Evolutionary conservation across 75 land plant genomes (phyloP).

Genomic region (Ceratopteris richardii): DNA sequence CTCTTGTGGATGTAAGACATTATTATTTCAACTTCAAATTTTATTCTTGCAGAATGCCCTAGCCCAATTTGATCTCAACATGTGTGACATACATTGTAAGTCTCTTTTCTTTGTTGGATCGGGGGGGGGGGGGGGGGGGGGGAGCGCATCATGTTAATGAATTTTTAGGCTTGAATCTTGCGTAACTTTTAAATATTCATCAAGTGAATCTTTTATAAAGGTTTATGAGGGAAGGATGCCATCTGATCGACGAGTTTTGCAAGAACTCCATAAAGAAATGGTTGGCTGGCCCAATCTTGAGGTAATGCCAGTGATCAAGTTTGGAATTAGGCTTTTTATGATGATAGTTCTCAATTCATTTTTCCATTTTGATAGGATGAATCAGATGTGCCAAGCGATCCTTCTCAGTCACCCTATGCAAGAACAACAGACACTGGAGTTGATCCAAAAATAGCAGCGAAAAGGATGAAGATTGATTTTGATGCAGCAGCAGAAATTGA

Average conservation of each 20-base stretch:
- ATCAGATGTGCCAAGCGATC: constrained; percentile 28
- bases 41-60: too few species aligned
- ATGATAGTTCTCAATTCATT: neutral
- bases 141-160: too few species aligned
- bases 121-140: too few species aligned
- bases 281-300: constrained; percentile 80
- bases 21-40: too few species aligned
- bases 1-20: constrained; percentile 61
- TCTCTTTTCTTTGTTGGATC: too few species aligned
- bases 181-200: too few species aligned
- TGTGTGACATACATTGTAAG: too few species aligned
- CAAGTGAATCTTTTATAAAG: too few species aligned
- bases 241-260: constrained; percentile 53
- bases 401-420: constrained; percentile 64
- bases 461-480: constrained; percentile 81
- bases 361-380: constrained; percentile 15
- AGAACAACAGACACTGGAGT: constrained; percentile 80
- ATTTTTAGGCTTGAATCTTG: too few species aligned
- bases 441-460: constrained; percentile 67
- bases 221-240: constrained; percentile 84
- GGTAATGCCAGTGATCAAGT: constrained; percentile 23
- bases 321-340: neutral
- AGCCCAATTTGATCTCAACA: too few species aligned
- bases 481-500: constrained; percentile 86
- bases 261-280: constrained; percentile 81